A percentile compares a stretch with the other conserved stretches of the same genome.
Conservation (phyloP, 2,329 filamentous ascomycete species). For the Pseudocercospora crystallina region DNA sequence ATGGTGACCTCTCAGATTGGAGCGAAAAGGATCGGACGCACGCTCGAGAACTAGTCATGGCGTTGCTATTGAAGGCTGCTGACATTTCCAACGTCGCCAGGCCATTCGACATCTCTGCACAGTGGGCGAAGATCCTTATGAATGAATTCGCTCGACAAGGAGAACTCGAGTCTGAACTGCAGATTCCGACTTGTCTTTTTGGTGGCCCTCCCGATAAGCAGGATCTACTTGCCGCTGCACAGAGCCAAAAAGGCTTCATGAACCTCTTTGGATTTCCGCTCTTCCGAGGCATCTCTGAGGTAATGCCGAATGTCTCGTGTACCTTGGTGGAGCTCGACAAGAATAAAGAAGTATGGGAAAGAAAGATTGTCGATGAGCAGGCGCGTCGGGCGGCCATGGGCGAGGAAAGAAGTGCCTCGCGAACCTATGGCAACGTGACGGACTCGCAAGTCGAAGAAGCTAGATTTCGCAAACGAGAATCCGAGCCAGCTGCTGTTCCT, state of each 20-base stretch:
- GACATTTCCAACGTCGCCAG: constrained; percentile 98
- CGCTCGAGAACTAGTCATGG: constrained; percentile 78
- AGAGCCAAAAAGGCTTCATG: constrained; percentile 94
- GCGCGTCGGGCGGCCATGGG: constrained; percentile 40
- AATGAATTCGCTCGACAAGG: constrained; percentile 94
- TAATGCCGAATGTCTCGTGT: constrained; percentile 82
- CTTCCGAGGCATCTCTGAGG: constrained; percentile 81
- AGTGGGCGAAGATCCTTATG: constrained; percentile 92
- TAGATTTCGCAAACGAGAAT: constrained; percentile 29
- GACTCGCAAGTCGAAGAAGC: constrained; percentile 33
- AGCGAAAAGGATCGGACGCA: constrained; percentile 73
- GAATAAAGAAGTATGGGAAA: constrained; percentile 75
- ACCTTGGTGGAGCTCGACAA: constrained; percentile 75
- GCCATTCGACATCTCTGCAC: constrained; percentile 74
- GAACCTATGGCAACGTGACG: constrained; percentile 32
- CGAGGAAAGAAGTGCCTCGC: constrained; percentile 21
- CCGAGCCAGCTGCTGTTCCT: constrained; percentile 29
- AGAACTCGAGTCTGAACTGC: constrained; percentile 83
- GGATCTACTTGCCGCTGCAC: constrained; percentile 77
- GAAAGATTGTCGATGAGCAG: constrained; percentile 64
- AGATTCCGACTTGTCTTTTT: constrained; percentile 84
- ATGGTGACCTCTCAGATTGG: constrained; percentile 68
- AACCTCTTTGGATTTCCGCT: constrained; percentile 90
- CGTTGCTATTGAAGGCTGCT: constrained; percentile 92
- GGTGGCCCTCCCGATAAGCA: constrained; percentile 75